These are phyloP conservation scores for Naganishia vaughanmartiniae DNA, from an alignment of 768 basidiomycete species.

Conservation along the genomic window DNA sequence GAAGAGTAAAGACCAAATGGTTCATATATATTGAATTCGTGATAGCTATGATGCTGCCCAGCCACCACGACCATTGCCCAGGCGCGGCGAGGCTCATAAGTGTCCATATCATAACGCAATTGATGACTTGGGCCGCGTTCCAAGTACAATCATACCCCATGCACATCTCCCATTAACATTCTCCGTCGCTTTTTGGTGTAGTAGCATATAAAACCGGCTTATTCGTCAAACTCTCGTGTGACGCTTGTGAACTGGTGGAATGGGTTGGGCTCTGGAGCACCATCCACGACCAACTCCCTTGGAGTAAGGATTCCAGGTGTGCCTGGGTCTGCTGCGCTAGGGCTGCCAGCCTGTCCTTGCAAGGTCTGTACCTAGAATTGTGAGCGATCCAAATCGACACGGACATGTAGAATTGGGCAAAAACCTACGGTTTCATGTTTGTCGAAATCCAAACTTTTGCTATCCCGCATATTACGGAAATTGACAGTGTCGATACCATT, in stretches of 20 bases:
- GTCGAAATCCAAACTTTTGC: constrained; percentile 83
- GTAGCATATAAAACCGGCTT: neutral
- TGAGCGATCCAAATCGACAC: neutral
- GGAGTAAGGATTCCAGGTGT: constrained; percentile 52
- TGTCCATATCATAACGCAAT: neutral
- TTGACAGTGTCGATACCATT: constrained; percentile 81
- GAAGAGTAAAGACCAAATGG: neutral
- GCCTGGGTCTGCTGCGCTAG: constrained; percentile 40
- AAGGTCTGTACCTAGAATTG: constrained; percentile 35
- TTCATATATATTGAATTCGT: too few relatives aligned
- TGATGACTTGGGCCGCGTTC: neutral
- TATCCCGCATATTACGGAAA: constrained; percentile 87
- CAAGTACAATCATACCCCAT: too few relatives aligned
- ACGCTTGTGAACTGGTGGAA: constrained; percentile 88
- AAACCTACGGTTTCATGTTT: constrained; percentile 45
- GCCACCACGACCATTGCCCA: neutral
- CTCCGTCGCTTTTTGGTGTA: neutral
- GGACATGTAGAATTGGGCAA: neutral
- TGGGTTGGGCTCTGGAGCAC: constrained; percentile 60
- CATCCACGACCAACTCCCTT: constrained; percentile 40
- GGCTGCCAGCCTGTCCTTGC: constrained; percentile 50
- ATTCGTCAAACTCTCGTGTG: constrained; percentile 56
- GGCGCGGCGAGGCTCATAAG: neutral
- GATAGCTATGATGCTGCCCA: too few relatives aligned
- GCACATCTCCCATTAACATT: neutral